These are phyloP conservation scores for Sclerotinia trifoliorum DNA, from an alignment of 2,329 filamentous ascomycete species.

Conservation along the genomic window DNA sequence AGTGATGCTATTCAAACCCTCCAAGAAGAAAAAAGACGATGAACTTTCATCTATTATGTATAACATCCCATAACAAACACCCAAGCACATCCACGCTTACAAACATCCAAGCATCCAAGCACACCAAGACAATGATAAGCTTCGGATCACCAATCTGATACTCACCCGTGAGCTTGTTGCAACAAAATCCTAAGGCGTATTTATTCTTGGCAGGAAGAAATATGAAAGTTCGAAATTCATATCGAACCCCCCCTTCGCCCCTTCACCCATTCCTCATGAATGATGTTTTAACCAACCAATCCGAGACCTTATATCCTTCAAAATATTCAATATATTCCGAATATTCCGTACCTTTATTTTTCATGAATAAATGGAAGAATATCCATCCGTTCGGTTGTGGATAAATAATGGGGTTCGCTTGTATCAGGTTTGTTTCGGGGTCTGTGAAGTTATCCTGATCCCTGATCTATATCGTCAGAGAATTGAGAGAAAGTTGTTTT, in stretches of 20 bases:
- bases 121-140: constrained; percentile 10
- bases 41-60: background rate
- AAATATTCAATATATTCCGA: background rate
- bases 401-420: background rate
- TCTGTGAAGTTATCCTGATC: background rate
- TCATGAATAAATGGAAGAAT: background rate
- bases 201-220: background rate
- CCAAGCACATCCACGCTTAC: background rate
- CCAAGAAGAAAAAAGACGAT: too few relatives aligned
- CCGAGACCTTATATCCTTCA: background rate
- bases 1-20: background rate
- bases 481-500: too few relatives aligned
- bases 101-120: background rate
- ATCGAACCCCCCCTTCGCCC: background rate
- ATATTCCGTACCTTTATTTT: too few relatives aligned
- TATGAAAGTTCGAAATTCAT: background rate
- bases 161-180: background rate
- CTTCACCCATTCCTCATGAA: background rate
- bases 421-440: background rate
- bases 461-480: background rate
- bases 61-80: background rate
- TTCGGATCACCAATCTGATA: too few relatives aligned
- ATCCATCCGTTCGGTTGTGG: background rate
- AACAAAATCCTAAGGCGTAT: background rate
- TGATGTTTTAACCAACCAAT: background rate